A percentile compares a stretch with the other conserved stretches of the same genome.
Conservation (phyloP, 2,329 filamentous ascomycete species). For the Microdochium bolleyi region DNA sequence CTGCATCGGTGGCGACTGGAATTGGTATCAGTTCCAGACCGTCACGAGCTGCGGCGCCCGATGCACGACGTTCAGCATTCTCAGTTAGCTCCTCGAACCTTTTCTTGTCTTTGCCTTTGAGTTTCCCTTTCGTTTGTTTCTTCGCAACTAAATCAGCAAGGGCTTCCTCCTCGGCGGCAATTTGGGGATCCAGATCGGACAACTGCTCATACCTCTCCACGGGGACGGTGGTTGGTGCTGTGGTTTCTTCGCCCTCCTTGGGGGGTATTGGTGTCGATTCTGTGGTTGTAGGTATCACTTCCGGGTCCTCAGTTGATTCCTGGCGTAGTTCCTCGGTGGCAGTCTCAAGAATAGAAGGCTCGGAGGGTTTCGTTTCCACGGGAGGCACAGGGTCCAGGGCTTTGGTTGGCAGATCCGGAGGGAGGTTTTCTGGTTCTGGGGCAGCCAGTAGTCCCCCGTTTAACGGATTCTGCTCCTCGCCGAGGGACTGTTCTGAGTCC, state of each 20-base stretch:
- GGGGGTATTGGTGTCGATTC: background rate
- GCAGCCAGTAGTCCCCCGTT: background rate
- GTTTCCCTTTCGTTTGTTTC: background rate
- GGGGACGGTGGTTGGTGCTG: background rate
- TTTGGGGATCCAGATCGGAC: background rate
- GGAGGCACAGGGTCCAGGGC: background rate
- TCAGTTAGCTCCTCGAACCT: background rate
- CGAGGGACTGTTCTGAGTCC: too few species aligned
- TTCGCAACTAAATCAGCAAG: background rate
- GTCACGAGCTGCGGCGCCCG: background rate
- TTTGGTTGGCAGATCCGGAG: background rate
- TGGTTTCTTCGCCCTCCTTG: background rate
- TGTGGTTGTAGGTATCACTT: background rate
- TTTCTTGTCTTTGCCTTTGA: constrained; percentile 3
- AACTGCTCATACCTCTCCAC: background rate
- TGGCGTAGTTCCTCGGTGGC: background rate
- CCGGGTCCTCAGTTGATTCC: background rate
- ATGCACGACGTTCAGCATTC: background rate
- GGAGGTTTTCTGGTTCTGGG: background rate
- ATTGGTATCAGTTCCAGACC: background rate
- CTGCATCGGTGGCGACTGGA: too few species aligned
- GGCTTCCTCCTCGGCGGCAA: constrained; percentile 1
- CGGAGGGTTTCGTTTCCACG: background rate
- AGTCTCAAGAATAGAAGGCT: background rate
- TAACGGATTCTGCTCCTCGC: background rate